Evolutionary conservation across 2,329 filamentous ascomycete genomes (phyloP).

Genomic region (Cytospora paraplurivora): DNA sequence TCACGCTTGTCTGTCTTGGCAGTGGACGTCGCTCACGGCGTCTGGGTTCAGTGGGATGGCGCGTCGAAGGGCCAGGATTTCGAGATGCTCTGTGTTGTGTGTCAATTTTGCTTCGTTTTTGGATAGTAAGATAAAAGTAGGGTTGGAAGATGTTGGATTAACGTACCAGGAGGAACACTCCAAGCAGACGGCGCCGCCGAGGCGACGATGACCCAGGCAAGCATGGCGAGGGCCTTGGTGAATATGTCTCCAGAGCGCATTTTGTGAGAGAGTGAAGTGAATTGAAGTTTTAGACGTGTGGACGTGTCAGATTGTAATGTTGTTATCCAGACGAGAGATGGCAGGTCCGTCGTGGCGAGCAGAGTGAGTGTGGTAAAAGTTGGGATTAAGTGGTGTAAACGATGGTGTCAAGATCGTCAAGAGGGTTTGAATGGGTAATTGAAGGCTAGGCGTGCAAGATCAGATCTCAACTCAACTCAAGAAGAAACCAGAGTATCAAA

Average conservation of each 20-base stretch:
- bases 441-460: neutral
- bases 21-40: slow-evolving; percentile 45
- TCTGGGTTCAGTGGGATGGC: slow-evolving; percentile 43
- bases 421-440: neutral
- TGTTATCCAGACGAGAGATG: neutral
- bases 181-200: slow-evolving; percentile 29
- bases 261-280: slow-evolving; percentile 25
- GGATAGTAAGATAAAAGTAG: neutral
- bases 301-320: neutral
- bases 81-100: slow-evolving; percentile 40
- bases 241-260: slow-evolving; percentile 40
- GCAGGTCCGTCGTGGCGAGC: neutral
- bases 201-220: slow-evolving; percentile 37
- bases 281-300: neutral
- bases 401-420: slow-evolving; percentile 2
- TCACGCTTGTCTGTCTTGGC: slow-evolving; percentile 46
- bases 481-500: neutral
- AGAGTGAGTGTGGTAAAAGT: neutral
- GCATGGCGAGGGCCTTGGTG: slow-evolving; percentile 37
- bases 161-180: slow-evolving; percentile 26
- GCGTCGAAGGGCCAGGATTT: slow-evolving; percentile 47
- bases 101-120: neutral
- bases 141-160: no score
- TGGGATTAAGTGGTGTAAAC: neutral
- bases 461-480: neutral